Evolutionary conservation across 495 filamentous ascomycete genomes (phyloP).

Genomic region (Cenococcum geophilum): DNA sequence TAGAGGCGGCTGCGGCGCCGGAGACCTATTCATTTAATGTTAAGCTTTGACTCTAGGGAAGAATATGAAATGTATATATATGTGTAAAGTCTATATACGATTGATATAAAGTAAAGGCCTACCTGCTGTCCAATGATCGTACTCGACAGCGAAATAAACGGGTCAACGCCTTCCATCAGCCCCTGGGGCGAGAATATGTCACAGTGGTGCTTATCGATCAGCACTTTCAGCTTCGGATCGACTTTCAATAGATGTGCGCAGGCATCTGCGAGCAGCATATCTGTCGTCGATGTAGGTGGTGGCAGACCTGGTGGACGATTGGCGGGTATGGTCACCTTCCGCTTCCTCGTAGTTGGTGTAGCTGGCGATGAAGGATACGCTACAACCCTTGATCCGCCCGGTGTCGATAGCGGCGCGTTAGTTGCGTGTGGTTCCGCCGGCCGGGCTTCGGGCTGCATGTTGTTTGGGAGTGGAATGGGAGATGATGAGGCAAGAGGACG

Average conservation of each 20-base stretch:
- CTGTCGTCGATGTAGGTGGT: slow-evolving; percentile 56
- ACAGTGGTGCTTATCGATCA: slow-evolving; percentile 74
- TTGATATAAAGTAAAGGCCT: slow-evolving; percentile 4
- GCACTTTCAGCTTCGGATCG: slow-evolving; percentile 63
- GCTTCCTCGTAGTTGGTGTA: slow-evolving; percentile 15
- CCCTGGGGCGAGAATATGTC: slow-evolving; percentile 73
- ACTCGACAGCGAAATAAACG: slow-evolving; percentile 72
- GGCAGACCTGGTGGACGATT: slow-evolving; percentile 31
- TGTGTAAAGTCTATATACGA: no score
- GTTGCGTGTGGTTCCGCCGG: slow-evolving; percentile 59
- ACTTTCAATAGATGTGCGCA: slow-evolving; percentile 68
- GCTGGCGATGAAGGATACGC: slow-evolving; percentile 42
- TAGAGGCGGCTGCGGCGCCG: slow-evolving; percentile 79
- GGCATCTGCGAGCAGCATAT: slow-evolving; percentile 69
- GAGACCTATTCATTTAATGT: slow-evolving; percentile 51
- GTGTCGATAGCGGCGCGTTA: slow-evolving; percentile 75
- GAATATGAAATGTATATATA: no score
- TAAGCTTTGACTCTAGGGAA: neutral
- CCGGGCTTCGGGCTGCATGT: slow-evolving; percentile 38
- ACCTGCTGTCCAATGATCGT: slow-evolving; percentile 90
- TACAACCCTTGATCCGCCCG: slow-evolving; percentile 64
- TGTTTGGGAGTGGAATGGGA: slow-evolving; percentile 22
- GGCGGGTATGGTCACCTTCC: slow-evolving; percentile 12
- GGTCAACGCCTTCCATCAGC: slow-evolving; percentile 75
- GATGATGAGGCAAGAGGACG: slow-evolving; percentile 30